These are phyloP conservation scores for Eucalyptus cladocalyx DNA, from an alignment of 345 rosid species.

Conservation along the genomic window DNA sequence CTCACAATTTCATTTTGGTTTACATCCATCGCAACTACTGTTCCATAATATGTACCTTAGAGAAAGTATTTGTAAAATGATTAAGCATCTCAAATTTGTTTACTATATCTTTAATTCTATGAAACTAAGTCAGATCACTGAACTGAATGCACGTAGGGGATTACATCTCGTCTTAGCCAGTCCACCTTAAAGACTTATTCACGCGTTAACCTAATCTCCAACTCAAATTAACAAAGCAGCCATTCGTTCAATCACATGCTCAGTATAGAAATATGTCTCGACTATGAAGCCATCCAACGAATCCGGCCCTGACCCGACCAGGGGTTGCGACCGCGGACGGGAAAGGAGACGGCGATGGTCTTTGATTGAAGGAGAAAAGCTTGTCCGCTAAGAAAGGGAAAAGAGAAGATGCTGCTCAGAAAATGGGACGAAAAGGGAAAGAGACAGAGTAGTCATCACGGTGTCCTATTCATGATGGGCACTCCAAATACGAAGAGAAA, in stretches of 20 bases:
- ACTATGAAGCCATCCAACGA: too few species aligned
- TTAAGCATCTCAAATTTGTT: background rate
- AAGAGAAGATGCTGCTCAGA: rapidly evolving
- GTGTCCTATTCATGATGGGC: background rate
- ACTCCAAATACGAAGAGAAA: background rate
- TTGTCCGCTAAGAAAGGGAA: background rate
- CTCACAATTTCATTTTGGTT: background rate
- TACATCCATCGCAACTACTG: background rate
- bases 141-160: background rate
- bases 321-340: background rate
- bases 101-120: background rate
- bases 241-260: background rate
- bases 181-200: background rate
- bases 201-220: background rate
- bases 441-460: background rate
- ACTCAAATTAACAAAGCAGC: background rate
- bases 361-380: background rate
- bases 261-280: background rate
- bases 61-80: background rate
- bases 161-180: background rate
- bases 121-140: background rate
- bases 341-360: background rate
- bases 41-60: background rate
- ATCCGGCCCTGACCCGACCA: too few species aligned
- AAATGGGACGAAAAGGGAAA: background rate